Percentiles rank a stretch among this genome's conserved stretches.
Conservation (phyloP, 2,329 filamentous ascomycete species). For the Cladophialophora chaetospira region DNA sequence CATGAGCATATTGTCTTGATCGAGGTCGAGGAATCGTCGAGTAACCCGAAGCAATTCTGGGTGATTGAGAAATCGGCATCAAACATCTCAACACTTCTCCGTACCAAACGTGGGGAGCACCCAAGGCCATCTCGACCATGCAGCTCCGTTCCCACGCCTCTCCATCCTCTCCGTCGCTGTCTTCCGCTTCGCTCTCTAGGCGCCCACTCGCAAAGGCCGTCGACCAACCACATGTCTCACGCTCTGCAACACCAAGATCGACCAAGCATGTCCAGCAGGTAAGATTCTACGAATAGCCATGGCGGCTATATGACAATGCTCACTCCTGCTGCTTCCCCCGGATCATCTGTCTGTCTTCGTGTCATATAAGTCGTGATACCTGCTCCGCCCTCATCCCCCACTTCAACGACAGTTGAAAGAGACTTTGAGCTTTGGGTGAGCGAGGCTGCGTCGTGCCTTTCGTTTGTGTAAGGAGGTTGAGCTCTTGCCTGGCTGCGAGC, state of each 20-base stretch:
- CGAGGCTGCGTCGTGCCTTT: background rate
- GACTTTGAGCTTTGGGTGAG: background rate
- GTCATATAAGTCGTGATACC: conserved; percentile 3
- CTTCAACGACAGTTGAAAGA: too few relatives aligned
- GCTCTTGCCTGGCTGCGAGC: background rate
- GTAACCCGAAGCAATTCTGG: too few relatives aligned
- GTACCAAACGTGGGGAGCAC: too few relatives aligned
- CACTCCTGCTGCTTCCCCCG: background rate
- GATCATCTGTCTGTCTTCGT: conserved; percentile 4
- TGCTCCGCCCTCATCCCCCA: too few relatives aligned
- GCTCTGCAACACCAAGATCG: conserved; percentile 20
- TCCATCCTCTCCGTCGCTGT: too few relatives aligned
- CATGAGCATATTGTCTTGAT: too few relatives aligned
- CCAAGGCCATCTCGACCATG: background rate
- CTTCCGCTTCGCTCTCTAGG: conserved; percentile 17
- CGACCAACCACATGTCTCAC: conserved; percentile 22
- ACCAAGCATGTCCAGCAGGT: conserved; percentile 22
- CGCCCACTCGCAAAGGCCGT: conserved; percentile 17
- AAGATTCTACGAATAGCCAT: conserved; percentile 15
- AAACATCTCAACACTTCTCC: too few relatives aligned
- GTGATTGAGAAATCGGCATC: too few relatives aligned
- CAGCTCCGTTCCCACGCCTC: too few relatives aligned
- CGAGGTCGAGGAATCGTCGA: too few relatives aligned
- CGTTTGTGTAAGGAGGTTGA: background rate
- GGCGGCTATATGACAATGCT: conserved; percentile 25